Evolutionary conservation across 73 alveolate species (phyloP), one percentile per base, ranked within the genome.

Genomic region (Breviolum minutum): DNA sequence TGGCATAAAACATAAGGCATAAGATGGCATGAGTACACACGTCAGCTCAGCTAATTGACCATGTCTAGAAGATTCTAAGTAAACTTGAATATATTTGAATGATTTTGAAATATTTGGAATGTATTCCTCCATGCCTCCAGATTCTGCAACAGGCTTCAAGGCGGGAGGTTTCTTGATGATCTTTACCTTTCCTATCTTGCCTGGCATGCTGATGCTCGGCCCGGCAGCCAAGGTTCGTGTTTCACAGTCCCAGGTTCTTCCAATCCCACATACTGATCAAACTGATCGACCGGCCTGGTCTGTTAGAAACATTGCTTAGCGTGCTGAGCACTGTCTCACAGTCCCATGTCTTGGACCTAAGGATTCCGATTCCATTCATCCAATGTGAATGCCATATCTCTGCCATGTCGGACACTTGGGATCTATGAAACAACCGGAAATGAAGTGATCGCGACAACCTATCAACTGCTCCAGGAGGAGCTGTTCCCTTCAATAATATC

Each of bases 301-400:
- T 99, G 69, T 99, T 99, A 62, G 99, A 99, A 17, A 99, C 89
- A 40, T 99, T 99, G 80, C 99, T 99, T 60, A 83, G 95, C 8
- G 99, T 99, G 74, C 99, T 79, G 32, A 96, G 96, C 93, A 99
- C 99, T 11, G 99, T 96, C 54, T 99, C 99, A 86, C 99, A 99
- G 73, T 99, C 99, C 99, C 99, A 99, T 63, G 99, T 93, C 76
- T 99, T 71, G 63, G 99, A 99, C 89, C 97, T 91, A 32, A 83
- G 69, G 20, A 40, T 40, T 40, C 54, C 5, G 54, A 40, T 40
- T 40, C 54, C 54, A 40, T 40, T 0, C 54, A 40, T 40, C 54
- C 54, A 40, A 40, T 2, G 54, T 40, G 54, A 2, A 40, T 40
- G 54, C 54, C 54, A 40, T 40, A 40, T 40, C 54, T 40, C 54